Conservation (phyloP, 1,139 yeast species). For the Suhomyces atakaporum region DNA sequence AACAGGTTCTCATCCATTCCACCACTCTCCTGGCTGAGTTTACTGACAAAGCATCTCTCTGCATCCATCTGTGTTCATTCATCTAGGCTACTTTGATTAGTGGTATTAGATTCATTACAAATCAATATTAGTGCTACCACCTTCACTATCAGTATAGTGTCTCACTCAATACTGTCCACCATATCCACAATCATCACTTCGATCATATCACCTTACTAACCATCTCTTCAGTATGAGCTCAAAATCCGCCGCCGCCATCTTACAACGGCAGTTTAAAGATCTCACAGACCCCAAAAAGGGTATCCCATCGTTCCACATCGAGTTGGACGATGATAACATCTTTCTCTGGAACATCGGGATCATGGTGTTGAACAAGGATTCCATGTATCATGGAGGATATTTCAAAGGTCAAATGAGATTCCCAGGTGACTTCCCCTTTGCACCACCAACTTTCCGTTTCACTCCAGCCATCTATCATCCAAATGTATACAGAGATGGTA, state of each 20-base stretch:
- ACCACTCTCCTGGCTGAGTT: not conserved
- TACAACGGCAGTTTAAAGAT: slow-evolving; percentile 92
- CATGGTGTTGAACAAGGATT: slow-evolving; percentile 86
- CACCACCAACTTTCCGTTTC: slow-evolving; percentile 90
- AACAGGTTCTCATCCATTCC: not conserved
- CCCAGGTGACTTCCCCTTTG: slow-evolving; percentile 86
- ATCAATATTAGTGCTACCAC: too few relatives aligned
- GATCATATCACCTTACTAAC: not conserved
- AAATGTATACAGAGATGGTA: slow-evolving; percentile 89
- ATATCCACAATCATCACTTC: too few relatives aligned
- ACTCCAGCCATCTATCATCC: slow-evolving; percentile 97
- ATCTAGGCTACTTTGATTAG: slow-evolving; percentile 1
- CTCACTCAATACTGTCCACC: too few relatives aligned
- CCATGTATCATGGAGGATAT: slow-evolving; percentile 94
- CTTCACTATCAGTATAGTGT: too few relatives aligned
- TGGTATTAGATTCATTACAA: too few relatives aligned
- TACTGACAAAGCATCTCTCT: not conserved
- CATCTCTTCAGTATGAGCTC: slow-evolving; percentile 37
- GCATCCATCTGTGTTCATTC: not conserved
- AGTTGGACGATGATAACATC: slow-evolving; percentile 84
- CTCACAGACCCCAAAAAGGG: slow-evolving; percentile 91
- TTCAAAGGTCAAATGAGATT: slow-evolving; percentile 93
- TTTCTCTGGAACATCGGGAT: slow-evolving; percentile 93
- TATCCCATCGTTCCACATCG: slow-evolving; percentile 88
- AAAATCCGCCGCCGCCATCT: slow-evolving; percentile 68